Base-by-base conservation (phyloP, 108 stramenopile genomes). In the Skeletonema grethae region DNA sequence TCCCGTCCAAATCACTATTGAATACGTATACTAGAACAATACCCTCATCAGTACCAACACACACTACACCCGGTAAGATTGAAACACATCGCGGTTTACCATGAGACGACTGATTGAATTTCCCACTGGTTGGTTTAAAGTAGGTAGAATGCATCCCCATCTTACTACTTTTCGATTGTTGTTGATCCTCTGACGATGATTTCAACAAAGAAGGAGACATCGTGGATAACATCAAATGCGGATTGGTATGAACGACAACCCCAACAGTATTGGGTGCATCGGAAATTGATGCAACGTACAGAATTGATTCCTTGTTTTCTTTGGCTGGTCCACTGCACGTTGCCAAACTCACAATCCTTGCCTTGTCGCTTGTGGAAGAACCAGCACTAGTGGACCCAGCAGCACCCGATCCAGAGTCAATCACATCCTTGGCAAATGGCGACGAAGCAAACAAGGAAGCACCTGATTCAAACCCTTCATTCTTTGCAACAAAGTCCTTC, bases 21-120 rank as follows among this genome's bases (percentile, higher is more conserved):
- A 87, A 90, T 46, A 85, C 84, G 56, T 82, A 94, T 12, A 91
- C 39, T 55, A 88, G 79, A 4, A 95, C 83, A 4, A 69, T 63
- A 22, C 94, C 94, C 8, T 35, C 71, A 72, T 85, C 81, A n/a
- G 94, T 95, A 20, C 94, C 94, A 41, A 95, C 86, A 39, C 87
- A 87, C 2, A 90, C 87, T 34, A 91, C 75, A 13, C 88, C 88
- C 0, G 94, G 89, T 39, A 86, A 48, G 24, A 91, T 74, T 60
- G 87, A 80, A 4, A 92, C 89, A 59, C 77, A 78, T 34, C 68
- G 55, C 7, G 83, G 85, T 25, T 72, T 71, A 3, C 93, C 93
- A 72, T 87, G 75, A 7, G 63, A 79, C 4, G 59, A 16, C 6
- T 67, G 75, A 61, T 85, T 80, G 80, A 88, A 91, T 20, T 72